phyloP scores from a whole-genome alignment of 768 basidiomycete genomes.

The Hortiboletus flavorubellus region DNA sequence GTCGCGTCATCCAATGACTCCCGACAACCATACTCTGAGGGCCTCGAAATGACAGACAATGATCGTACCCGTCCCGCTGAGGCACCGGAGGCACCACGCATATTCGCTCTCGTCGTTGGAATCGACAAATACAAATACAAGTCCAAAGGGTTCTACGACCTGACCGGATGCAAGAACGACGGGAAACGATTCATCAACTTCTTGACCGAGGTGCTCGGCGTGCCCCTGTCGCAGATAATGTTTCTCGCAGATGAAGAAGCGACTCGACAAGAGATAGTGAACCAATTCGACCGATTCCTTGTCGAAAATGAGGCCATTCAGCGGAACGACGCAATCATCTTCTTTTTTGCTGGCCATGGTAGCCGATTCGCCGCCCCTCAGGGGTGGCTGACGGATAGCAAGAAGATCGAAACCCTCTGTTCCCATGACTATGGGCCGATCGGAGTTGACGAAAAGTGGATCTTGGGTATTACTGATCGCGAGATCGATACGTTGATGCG shows the following conservation, averaged over 20 bases:
- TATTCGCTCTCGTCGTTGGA: slow-evolving; percentile 19
- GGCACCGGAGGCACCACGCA: slow-evolving; percentile 2
- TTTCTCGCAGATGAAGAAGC: slow-evolving; percentile 17
- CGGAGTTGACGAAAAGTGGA: not conserved
- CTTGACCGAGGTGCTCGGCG: slow-evolving; percentile 12
- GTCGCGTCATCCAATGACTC: slow-evolving; percentile 1
- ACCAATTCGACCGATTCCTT: slow-evolving; percentile 9
- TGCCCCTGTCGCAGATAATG: slow-evolving; percentile 8
- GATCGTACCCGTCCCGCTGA: not conserved
- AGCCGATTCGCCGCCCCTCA: slow-evolving; percentile 3
- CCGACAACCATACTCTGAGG: not conserved
- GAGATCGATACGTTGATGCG: slow-evolving; percentile 14
- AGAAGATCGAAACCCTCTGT: slow-evolving; percentile 16
- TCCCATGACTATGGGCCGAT: slow-evolving; percentile 6
- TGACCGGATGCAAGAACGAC: slow-evolving; percentile 20
- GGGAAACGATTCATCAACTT: slow-evolving; percentile 11
- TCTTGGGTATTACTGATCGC: slow-evolving; percentile 16
- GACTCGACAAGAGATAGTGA: slow-evolving; percentile 6
- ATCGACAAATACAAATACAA: slow-evolving; percentile 11
- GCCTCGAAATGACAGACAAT: not conserved
- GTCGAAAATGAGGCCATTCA: slow-evolving; percentile 5
- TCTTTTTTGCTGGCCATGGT: slow-evolving; percentile 22
- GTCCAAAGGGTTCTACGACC: rapidly evolving
- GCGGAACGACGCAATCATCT: slow-evolving; percentile 16
- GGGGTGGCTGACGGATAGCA: slow-evolving; percentile 17